Evolutionary conservation across 202 grass and related monocot species (phyloP).

Genomic region (Setaria viridis): DNA sequence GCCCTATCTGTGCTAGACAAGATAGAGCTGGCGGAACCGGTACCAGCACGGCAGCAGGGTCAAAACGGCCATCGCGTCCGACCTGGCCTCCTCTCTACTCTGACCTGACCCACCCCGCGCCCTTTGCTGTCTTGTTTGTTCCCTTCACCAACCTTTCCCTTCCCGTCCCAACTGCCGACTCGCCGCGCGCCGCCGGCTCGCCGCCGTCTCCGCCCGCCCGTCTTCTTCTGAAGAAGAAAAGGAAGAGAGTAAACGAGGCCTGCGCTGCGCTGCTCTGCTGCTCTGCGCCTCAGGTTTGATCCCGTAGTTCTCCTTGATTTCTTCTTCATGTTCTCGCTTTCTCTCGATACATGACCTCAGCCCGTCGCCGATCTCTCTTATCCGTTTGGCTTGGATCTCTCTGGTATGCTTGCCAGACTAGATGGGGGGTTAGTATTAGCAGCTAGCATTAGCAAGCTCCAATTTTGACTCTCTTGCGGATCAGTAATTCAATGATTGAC

Average conservation of each 20-base stretch:
- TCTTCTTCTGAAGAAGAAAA: neutral
- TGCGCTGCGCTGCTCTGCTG: neutral
- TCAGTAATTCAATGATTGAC: neutral
- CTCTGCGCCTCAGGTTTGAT: conserved; percentile 5
- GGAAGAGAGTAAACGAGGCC: neutral
- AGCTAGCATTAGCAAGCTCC: neutral
- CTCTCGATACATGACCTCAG: neutral
- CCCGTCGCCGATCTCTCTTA: conserved; percentile 8
- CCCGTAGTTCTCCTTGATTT: neutral
- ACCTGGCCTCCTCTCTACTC: neutral
- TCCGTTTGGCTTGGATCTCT: neutral
- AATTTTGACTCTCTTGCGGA: neutral
- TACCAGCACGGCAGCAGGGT: neutral
- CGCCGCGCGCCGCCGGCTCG: neutral
- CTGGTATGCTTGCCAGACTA: neutral
- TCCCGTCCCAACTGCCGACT: conserved; percentile 17
- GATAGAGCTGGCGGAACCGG: neutral
- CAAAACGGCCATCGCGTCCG: conserved; percentile 17
- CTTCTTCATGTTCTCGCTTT: neutral
- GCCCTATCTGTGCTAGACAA: no score
- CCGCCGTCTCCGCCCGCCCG: neutral
- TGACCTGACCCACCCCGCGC: neutral
- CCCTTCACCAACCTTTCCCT: neutral
- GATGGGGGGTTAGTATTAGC: neutral
- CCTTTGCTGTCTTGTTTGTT: neutral